A percentile compares a stretch with the other conserved stretches of the same genome.
These are phyloP conservation scores for Colletotrichum musae DNA, from an alignment of 2,329 filamentous ascomycete species.

Conservation along the genomic window DNA sequence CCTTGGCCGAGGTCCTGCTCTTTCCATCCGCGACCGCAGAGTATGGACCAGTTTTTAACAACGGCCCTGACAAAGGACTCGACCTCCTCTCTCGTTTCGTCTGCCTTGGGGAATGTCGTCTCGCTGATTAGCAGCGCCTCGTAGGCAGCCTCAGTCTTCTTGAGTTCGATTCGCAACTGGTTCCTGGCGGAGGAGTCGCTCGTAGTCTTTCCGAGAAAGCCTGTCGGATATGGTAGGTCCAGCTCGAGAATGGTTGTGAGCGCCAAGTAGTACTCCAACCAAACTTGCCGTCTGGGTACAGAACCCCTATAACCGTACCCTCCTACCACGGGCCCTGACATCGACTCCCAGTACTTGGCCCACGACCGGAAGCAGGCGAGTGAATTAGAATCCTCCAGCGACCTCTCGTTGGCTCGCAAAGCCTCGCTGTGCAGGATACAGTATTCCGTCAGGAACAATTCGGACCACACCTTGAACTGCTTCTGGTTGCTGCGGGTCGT, in stretches of 20 bases:
- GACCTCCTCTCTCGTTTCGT: constrained; percentile 82
- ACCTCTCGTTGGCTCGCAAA: constrained; percentile 64
- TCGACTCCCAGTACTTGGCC: constrained; percentile 77
- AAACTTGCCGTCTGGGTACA: constrained; percentile 77
- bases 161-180: constrained; percentile 82
- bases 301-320: constrained; percentile 72
- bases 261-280: constrained; percentile 87
- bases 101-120: constrained; percentile 87
- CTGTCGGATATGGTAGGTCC: constrained; percentile 72
- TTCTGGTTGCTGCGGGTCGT: constrained; percentile 66
- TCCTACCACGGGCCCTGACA: constrained; percentile 62
- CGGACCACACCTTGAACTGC: constrained; percentile 84
- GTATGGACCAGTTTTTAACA: constrained; percentile 86
- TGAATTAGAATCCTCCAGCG: constrained; percentile 66
- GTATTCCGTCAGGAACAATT: constrained; percentile 81
- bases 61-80: constrained; percentile 86
- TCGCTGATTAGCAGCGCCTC: constrained; percentile 84
- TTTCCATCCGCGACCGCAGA: constrained; percentile 85
- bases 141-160: constrained; percentile 83
- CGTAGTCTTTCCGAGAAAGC: constrained; percentile 54
- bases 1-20: constrained; percentile 86
- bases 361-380: constrained; percentile 75
- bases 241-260: constrained; percentile 82
- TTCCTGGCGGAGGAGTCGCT: constrained; percentile 69
- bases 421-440: constrained; percentile 78